phyloP scores from a whole-genome alignment of 2,329 filamentous ascomycete species.

The Penicillium hordei region DNA sequence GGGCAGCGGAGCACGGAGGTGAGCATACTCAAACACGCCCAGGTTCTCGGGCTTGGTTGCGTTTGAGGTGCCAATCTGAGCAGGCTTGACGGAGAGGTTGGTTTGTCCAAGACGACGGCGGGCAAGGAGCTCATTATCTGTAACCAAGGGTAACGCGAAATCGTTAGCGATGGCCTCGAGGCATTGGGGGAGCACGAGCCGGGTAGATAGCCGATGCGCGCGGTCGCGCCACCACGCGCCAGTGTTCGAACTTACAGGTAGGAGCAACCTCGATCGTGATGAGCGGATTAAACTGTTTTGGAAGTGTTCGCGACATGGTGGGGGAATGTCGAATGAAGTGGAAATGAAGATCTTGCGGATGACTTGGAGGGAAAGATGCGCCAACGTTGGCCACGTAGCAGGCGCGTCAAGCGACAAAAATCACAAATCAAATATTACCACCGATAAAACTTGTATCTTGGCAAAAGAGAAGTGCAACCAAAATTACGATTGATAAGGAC shows the following conservation, averaged over 20 bases:
- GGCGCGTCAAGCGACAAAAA: constrained; percentile 37
- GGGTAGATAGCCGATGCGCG: constrained; percentile 9
- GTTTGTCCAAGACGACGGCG: constrained; percentile 91
- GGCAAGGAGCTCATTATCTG: constrained; percentile 73
- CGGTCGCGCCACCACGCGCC: constrained; percentile 21
- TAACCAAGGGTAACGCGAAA: constrained; percentile 6
- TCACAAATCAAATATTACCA: constrained; percentile 20
- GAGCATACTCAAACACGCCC: constrained; percentile 91
- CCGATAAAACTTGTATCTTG: not conserved
- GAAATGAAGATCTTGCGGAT: constrained; percentile 9
- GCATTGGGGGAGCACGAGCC: constrained; percentile 5
- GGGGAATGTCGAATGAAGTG: constrained; percentile 13
- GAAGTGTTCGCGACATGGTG: constrained; percentile 47
- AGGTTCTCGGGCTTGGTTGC: constrained; percentile 72
- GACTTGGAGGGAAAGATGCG: constrained; percentile 30
- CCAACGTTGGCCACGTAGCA: constrained; percentile 46
- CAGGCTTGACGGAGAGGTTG: constrained; percentile 79
- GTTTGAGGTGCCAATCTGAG: constrained; percentile 67
- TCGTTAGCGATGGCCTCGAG: constrained; percentile 18
- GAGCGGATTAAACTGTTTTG: constrained; percentile 48
- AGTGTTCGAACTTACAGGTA: constrained; percentile 41
- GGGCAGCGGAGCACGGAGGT: constrained; percentile 86
- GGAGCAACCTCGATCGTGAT: constrained; percentile 46
- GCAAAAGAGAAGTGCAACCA: not conserved
- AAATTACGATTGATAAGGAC: not conserved